Evolutionary conservation across 306 rosid species (phyloP).

Genomic region (Fragaria nilgerrensis): DNA sequence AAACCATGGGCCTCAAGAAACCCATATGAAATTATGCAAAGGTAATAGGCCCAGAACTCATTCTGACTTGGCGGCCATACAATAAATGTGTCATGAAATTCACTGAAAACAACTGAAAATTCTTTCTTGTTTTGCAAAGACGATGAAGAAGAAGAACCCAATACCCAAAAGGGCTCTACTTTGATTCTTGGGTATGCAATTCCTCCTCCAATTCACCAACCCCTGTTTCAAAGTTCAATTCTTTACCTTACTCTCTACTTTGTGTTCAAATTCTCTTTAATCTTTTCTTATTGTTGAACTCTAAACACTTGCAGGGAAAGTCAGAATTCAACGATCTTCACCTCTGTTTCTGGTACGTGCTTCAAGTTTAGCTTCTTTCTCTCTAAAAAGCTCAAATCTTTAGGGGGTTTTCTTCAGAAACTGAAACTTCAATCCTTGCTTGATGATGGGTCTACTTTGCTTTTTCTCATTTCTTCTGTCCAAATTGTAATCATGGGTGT

Average conservation of each 20-base stretch:
- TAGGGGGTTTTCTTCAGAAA: background rate
- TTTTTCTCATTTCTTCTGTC: background rate
- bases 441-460: background rate
- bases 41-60: background rate
- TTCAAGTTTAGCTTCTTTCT: background rate
- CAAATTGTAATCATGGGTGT: background rate
- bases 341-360: background rate
- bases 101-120: background rate
- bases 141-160: slow-evolving; percentile 21
- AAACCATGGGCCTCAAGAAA: no score
- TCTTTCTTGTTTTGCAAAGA: background rate
- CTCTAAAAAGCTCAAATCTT: background rate
- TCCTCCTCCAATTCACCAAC: background rate
- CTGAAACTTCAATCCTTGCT: background rate
- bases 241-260: background rate
- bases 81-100: background rate
- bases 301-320: background rate
- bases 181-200: slow-evolving; percentile 3
- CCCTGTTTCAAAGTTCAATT: background rate
- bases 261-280: background rate
- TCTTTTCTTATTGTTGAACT: background rate
- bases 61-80: background rate
- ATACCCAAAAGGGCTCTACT: background rate
- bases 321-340: background rate
- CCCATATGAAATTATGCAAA: no score